These are phyloP conservation scores for Coemansia sp. DNA, from an alignment of 192 early-diverging fungal species.

Conservation along the genomic window DNA sequence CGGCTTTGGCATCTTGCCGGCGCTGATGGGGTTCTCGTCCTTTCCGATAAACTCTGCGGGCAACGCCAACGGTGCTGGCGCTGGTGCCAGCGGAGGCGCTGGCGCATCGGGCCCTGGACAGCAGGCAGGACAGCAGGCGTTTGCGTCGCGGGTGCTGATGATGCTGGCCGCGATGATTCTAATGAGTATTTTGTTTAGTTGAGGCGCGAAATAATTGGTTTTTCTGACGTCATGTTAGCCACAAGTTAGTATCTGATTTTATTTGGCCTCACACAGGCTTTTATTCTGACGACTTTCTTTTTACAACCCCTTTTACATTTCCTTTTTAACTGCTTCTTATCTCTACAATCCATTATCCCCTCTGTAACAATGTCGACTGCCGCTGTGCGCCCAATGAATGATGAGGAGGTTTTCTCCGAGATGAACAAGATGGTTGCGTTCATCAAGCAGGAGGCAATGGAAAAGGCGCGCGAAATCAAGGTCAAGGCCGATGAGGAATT, in stretches of 20 bases:
- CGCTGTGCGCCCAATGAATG: constrained; percentile 73
- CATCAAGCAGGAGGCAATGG: constrained; percentile 98
- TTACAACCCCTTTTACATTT: constrained; percentile 5
- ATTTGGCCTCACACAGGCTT: too few relatives aligned
- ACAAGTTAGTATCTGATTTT: too few relatives aligned
- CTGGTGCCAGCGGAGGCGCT: too few relatives aligned
- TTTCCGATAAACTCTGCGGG: constrained; percentile 7
- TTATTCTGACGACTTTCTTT: too few relatives aligned
- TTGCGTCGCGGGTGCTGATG: constrained; percentile 78
- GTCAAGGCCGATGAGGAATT: constrained; percentile 99
- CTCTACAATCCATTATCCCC: background rate
- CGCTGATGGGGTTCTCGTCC: constrained; percentile 62
- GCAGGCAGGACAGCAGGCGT: constrained; percentile 67
- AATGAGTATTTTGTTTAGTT: constrained; percentile 75
- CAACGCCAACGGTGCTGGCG: constrained; percentile 19
- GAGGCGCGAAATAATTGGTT: background rate
- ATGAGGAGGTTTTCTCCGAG: constrained; percentile 92
- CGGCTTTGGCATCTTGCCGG: constrained; percentile 70
- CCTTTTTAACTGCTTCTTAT: background rate
- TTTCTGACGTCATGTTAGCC: too few relatives aligned
- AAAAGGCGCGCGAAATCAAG: constrained; percentile 98
- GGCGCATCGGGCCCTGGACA: constrained; percentile 13
- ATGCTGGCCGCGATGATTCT: constrained; percentile 79
- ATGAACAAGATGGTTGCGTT: constrained; percentile 99
- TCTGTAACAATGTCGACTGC: constrained; percentile 36